Evolutionary conservation across 2,329 filamentous ascomycete species (phyloP).

Genomic region (Aspergillus unguis): DNA sequence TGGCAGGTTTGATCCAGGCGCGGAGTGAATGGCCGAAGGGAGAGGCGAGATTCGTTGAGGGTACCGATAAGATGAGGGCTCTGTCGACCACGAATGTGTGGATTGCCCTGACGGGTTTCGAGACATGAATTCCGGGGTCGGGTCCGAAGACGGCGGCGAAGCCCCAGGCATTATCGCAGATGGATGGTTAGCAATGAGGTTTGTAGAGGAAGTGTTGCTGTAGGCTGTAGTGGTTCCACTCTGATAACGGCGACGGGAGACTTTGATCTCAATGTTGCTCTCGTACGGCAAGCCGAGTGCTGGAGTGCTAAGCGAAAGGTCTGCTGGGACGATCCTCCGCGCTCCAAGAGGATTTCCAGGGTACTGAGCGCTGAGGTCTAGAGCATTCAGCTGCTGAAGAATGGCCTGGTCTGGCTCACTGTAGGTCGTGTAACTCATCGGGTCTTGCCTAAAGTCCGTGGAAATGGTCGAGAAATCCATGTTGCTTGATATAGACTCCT

Average conservation of each 20-base stretch:
- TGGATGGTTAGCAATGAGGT: constrained; percentile 24
- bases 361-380: constrained; percentile 20
- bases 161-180: constrained; percentile 35
- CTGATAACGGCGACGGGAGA: constrained; percentile 20
- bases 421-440: constrained; percentile 30
- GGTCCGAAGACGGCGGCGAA: constrained; percentile 31
- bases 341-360: constrained; percentile 23
- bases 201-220: constrained; percentile 10
- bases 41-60: constrained; percentile 26
- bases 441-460: constrained; percentile 25
- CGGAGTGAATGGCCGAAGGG: constrained; percentile 9
- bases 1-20: background rate
- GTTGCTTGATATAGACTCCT: constrained; percentile 30
- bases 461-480: constrained; percentile 29
- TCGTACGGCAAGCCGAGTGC: constrained; percentile 33
- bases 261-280: constrained; percentile 31
- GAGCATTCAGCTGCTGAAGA: constrained; percentile 16
- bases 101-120: constrained; percentile 34
- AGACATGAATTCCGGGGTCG: constrained; percentile 30
- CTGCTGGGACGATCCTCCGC: constrained; percentile 13
- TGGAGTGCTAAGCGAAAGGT: constrained; percentile 29
- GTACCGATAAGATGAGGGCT: constrained; percentile 25
- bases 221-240: constrained; percentile 14
- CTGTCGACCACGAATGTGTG: constrained; percentile 36
- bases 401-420: constrained; percentile 30